Conservation (phyloP, 2,329 filamentous ascomycete species). For the Exophiala xenobiotica region DNA sequence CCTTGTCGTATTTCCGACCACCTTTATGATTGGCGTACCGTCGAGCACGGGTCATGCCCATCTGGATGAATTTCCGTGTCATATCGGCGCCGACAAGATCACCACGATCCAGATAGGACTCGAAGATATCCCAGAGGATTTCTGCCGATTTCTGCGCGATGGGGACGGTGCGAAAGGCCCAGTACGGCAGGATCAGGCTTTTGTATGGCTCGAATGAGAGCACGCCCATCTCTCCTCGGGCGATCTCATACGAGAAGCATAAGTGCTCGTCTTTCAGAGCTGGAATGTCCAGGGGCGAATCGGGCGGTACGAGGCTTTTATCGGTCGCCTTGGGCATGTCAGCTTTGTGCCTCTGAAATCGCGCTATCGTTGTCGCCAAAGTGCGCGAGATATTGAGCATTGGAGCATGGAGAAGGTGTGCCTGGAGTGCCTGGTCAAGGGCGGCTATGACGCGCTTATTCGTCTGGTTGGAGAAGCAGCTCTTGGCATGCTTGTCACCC, state of each 20-base stretch:
- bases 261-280: slow-evolving; percentile 23
- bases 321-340: slow-evolving; percentile 23
- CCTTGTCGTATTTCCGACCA: slow-evolving; percentile 55
- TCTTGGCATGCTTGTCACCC: no score
- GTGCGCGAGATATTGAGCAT: no score
- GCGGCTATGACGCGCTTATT: no score
- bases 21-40: slow-evolving; percentile 58
- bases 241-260: slow-evolving; percentile 52
- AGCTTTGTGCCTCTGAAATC: neutral
- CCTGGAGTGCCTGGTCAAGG: no score
- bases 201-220: slow-evolving; percentile 66
- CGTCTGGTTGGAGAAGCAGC: no score
- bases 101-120: slow-evolving; percentile 49
- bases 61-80: slow-evolving; percentile 63
- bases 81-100: slow-evolving; percentile 67
- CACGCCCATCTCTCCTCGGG: slow-evolving; percentile 60
- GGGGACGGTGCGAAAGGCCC: slow-evolving; percentile 57
- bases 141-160: slow-evolving; percentile 54
- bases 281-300: slow-evolving; percentile 25
- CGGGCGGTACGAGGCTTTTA: slow-evolving; percentile 16
- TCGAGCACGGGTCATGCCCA: slow-evolving; percentile 63
- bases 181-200: slow-evolving; percentile 57
- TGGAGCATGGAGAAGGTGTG: no score
- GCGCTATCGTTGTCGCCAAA: no score
- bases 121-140: slow-evolving; percentile 52